Base-by-base conservation (phyloP, 1,139 yeast genomes). In the Taphrina pruni region DNA sequence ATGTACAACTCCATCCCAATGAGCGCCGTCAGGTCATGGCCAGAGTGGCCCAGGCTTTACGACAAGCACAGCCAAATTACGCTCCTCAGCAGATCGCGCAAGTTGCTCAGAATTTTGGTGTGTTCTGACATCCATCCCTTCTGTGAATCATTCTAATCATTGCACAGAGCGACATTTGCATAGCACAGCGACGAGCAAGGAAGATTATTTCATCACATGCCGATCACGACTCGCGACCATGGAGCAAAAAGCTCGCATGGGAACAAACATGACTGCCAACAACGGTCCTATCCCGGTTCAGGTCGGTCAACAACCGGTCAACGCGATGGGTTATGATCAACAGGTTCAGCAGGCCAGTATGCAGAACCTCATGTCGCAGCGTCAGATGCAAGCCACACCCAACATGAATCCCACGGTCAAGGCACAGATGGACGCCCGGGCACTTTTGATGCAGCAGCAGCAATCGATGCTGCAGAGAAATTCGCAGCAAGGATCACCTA, bases 31-130 rank as follows among this genome's bases (percentile, higher is more conserved):
- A 43, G 26, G 54, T 58, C 51, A 43, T 45, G 62, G 43, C 38
- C n/a, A 58, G 52, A 45, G 62, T 58, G 8, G 62, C 62, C 26
- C 62, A 45, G 43, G 62, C 62, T 7, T 21, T 58, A 14, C 43
- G 54, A 45, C 54, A 43, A 17, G 62, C 62, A 14, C 62, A 64
- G 21, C 67, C 67, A 43, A 54, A 45, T 61, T 64, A 54, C 55
- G 43, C 67, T 9, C 61, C 67, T 26, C 60, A 64, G 36, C 67
- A 64, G 61, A 64, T 64, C 14, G 61, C 61, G 5, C 60, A 54
- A 50, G 61, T 64, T 46, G 67, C 67, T 17, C 60, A 64, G 45
- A 64, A 64, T 48, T 64, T 64, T 55, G 67, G 67, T 64, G 14
- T 3, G 61, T n/a, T 21, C 14, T 26, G 32, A 26, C 54, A 54